Evolutionary conservation across 1,284 basidiomycete genomes (phyloP).

Genomic region (Cerrena zonata): DNA sequence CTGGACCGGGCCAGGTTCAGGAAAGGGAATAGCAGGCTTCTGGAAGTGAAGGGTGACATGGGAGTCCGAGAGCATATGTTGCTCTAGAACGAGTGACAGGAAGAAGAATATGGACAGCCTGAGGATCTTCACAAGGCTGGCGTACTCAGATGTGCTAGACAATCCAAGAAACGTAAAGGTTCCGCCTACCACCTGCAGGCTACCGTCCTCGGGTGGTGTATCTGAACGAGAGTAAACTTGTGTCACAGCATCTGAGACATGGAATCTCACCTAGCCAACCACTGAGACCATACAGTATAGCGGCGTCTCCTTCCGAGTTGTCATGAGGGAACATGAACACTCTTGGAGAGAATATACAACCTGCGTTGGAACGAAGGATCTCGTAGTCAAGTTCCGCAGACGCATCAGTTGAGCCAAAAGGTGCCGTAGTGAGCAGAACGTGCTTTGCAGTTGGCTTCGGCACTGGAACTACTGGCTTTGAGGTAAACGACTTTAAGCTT

Average conservation of each 20-base stretch:
- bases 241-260: too few relatives aligned
- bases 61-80: constrained; percentile 50
- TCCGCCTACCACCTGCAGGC: constrained; percentile 47
- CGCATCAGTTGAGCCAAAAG: constrained; percentile 30
- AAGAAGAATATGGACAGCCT: constrained; percentile 51
- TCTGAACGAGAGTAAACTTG: neutral
- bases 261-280: constrained; percentile 48
- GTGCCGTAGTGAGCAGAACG: constrained; percentile 44
- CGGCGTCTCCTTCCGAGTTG: constrained; percentile 21
- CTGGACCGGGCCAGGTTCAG: constrained; percentile 16
- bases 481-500: constrained; percentile 29
- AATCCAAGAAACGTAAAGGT: constrained; percentile 51
- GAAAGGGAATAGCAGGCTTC: constrained; percentile 16
- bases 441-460: constrained; percentile 36
- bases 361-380: constrained; percentile 34
- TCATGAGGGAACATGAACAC: constrained; percentile 37
- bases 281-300: constrained; percentile 44
- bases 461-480: constrained; percentile 21
- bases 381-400: constrained; percentile 38
- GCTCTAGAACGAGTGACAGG: constrained; percentile 57
- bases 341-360: constrained; percentile 41
- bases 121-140: constrained; percentile 42
- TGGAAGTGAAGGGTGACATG: constrained; percentile 42
- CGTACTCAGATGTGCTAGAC: constrained; percentile 37
- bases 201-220: constrained; percentile 14